phyloP scores from a whole-genome alignment of 441 rosid species.

The Omphalea diandra region DNA sequence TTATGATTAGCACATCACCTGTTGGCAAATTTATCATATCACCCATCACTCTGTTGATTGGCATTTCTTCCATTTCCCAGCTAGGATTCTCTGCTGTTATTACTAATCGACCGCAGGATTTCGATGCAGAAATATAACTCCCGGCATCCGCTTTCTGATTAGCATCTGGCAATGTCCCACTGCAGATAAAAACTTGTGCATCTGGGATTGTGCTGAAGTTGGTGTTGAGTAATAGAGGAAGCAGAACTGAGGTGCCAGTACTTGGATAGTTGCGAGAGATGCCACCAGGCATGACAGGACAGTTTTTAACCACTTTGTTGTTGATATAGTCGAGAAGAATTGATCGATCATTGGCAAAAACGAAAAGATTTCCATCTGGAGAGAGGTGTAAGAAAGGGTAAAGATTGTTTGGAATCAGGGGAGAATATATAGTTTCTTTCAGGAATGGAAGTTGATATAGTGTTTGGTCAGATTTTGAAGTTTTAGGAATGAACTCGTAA shows the following conservation, averaged over 20 bases:
- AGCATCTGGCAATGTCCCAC: slow-evolving; percentile 47
- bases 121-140: slow-evolving; percentile 43
- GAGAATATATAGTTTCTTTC: slow-evolving; percentile 48
- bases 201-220: neutral
- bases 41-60: slow-evolving; percentile 40
- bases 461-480: slow-evolving; percentile 12
- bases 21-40: slow-evolving; percentile 48
- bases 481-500: slow-evolving; percentile 71
- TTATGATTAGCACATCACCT: slow-evolving; percentile 47
- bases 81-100: slow-evolving; percentile 44
- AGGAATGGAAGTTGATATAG: slow-evolving; percentile 43
- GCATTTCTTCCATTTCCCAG: slow-evolving; percentile 60
- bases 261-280: slow-evolving; percentile 67
- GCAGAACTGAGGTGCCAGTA: slow-evolving; percentile 60
- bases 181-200: slow-evolving; percentile 56
- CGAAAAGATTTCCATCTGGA: slow-evolving; percentile 67
- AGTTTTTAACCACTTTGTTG: slow-evolving; percentile 45
- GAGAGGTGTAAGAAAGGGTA: slow-evolving; percentile 75
- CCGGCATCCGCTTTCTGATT: slow-evolving; percentile 45
- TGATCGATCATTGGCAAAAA: slow-evolving; percentile 62
- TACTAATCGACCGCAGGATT: slow-evolving; percentile 57
- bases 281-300: slow-evolving; percentile 55
- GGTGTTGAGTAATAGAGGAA: slow-evolving; percentile 38
- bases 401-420: slow-evolving; percentile 55
- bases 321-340: slow-evolving; percentile 47